A percentile compares a stretch with the other conserved stretches of the same genome.
Conservation (phyloP, 164 flowering plant genomes). For the Vitis amurensis region DNA sequence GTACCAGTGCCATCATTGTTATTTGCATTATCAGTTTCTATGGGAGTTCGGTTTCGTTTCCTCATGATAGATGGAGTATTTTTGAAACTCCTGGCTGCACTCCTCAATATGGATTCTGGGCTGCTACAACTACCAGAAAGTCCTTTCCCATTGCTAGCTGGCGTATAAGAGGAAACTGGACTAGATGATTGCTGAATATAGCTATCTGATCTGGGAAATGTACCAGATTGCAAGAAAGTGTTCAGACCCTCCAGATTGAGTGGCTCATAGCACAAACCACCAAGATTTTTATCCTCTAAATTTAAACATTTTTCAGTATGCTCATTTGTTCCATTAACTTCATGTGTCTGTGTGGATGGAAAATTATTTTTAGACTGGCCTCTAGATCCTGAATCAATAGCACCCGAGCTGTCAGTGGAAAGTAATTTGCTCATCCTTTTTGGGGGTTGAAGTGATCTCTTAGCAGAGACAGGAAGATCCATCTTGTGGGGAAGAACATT, state of each 20-base stretch:
- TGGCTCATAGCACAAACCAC: slow-evolving; percentile 13
- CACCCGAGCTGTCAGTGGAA: too few species aligned
- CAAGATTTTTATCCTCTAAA: not conserved
- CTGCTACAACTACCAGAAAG: slow-evolving; percentile 13
- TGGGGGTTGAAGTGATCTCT: not conserved
- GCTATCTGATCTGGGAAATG: slow-evolving; percentile 12
- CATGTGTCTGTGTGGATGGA: too few species aligned
- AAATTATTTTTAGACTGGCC: too few species aligned
- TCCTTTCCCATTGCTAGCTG: slow-evolving; percentile 13
- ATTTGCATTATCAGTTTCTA: slow-evolving; percentile 3
- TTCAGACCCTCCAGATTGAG: slow-evolving; percentile 4
- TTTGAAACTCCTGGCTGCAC: slow-evolving; percentile 38
- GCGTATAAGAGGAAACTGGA: slow-evolving; percentile 14
- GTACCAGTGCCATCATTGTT: slow-evolving; percentile 13
- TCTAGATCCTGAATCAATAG: too few species aligned
- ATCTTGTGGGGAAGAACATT: too few species aligned
- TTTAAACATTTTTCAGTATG: not conserved
- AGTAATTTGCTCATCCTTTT: not conserved
- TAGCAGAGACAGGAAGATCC: not conserved
- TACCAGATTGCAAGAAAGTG: not conserved
- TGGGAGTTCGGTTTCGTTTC: slow-evolving; percentile 23
- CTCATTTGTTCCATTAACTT: too few species aligned
- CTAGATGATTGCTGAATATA: slow-evolving; percentile 2
- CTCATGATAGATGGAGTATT: slow-evolving; percentile 56
- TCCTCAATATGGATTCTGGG: slow-evolving; percentile 46